Evolutionary conservation across 2,329 filamentous ascomycete species (phyloP).

Genomic region (Fusarium sp.): DNA sequence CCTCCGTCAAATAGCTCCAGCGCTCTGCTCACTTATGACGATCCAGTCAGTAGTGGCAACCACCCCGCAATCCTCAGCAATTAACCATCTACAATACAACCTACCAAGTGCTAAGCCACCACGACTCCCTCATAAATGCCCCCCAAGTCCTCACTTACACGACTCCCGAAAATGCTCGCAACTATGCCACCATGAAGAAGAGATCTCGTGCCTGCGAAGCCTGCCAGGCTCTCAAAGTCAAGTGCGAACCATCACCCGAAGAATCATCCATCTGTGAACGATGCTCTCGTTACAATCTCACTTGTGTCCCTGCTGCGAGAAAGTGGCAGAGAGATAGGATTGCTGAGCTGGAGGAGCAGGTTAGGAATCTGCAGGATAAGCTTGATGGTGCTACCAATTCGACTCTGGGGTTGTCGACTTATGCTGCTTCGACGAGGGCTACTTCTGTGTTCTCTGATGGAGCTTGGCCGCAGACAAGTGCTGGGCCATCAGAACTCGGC

Average conservation of each 20-base stretch:
- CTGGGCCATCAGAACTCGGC: not conserved
- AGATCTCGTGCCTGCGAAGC: conserved; percentile 30
- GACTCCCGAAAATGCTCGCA: not conserved
- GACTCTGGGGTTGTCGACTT: not conserved
- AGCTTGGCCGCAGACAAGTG: not conserved
- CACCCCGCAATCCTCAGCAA: not conserved
- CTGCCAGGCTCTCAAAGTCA: conserved; percentile 29
- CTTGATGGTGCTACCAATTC: conserved; percentile 8
- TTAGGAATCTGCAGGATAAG: conserved; percentile 9
- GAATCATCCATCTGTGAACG: conserved; percentile 10
- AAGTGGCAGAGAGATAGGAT: conserved; percentile 27
- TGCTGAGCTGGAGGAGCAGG: conserved; percentile 18
- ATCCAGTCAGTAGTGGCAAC: not conserved
- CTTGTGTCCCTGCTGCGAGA: conserved; percentile 17
- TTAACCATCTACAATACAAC: not conserved
- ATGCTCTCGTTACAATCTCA: conserved; percentile 11
- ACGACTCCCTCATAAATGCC: not conserved
- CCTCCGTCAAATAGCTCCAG: not conserved
- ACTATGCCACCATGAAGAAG: conserved; percentile 12
- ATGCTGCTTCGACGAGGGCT: conserved; percentile 7
- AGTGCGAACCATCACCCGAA: conserved; percentile 10
- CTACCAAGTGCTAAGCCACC: conserved; percentile 9
- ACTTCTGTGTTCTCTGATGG: conserved; percentile 20
- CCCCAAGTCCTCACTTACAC: not conserved
- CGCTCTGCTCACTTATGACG: not conserved